These are phyloP conservation scores for Sorghum bicolor DNA, from an alignment of 176 grass and related monocot species.

Conservation along the genomic window Sorghum_bicolor_NCBIv3 NC_012872.2:1511001-1511500, in stretches of 20 bases:
- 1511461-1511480: slow-evolving; percentile 20
- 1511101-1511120: slow-evolving; percentile 92
- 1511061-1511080: slow-evolving; percentile 52
- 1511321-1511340: background rate
- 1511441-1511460: background rate
- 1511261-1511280: slow-evolving; percentile 8
- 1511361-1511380: slow-evolving; percentile 7
- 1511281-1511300: no score
- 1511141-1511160: slow-evolving; percentile 87
- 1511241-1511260: slow-evolving; percentile 57
- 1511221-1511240: slow-evolving; percentile 93
- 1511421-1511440: slow-evolving; percentile 7
- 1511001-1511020: slow-evolving; percentile 6
- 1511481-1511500: slow-evolving; percentile 50
- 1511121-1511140: slow-evolving; percentile 88
- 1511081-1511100: slow-evolving; percentile 81
- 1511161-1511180: slow-evolving; percentile 76
- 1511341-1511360: background rate
- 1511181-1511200: slow-evolving; percentile 88
- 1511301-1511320: no score
- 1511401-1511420: background rate
- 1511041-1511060: slow-evolving; percentile 36
- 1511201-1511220: slow-evolving; percentile 96
- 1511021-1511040: background rate
- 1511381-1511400: background rate